Percentiles rank a stretch among this genome's conserved stretches.
Evolutionary conservation across 2,329 filamentous ascomycete genomes (phyloP).

Genomic region (Cladophialophora psammophila): DNA sequence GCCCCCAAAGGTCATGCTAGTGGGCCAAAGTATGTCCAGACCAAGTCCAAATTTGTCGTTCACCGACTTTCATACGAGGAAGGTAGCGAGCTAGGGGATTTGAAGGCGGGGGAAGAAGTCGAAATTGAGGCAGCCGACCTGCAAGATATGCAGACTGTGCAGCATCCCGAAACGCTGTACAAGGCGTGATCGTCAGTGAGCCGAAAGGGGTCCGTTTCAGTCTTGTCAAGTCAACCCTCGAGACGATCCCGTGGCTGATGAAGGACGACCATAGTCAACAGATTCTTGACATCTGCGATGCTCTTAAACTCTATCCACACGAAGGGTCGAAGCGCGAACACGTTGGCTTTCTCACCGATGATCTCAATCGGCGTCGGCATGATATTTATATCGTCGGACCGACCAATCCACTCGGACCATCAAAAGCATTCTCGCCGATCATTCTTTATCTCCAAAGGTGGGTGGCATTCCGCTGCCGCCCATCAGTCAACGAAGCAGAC

Average conservation of each 20-base stretch:
- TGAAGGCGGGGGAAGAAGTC: background rate
- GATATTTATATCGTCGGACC: background rate
- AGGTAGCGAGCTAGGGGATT: background rate
- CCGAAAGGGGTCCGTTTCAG: background rate
- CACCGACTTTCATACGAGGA: background rate
- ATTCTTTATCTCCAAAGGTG: background rate
- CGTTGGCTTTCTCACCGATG: background rate
- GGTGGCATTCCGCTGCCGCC: background rate
- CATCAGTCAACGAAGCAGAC: slow-evolving; percentile 10
- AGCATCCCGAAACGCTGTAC: background rate
- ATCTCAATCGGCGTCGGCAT: background rate
- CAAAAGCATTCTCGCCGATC: background rate
- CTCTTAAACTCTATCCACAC: background rate
- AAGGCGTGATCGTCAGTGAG: background rate
- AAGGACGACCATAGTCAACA: background rate
- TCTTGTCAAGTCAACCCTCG: background rate
- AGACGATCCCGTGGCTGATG: background rate
- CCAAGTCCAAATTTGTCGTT: background rate
- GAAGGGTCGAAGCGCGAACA: background rate
- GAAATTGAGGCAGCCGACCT: slow-evolving; percentile 4
- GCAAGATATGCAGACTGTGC: background rate
- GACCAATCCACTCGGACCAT: background rate
- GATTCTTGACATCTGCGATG: background rate
- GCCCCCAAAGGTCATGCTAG: background rate
- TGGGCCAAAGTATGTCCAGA: background rate